Evolutionary conservation across 768 basidiomycete species (phyloP), one percentile per base, ranked within the genome.

Genomic region (Sarcomyxa edulis): DNA sequence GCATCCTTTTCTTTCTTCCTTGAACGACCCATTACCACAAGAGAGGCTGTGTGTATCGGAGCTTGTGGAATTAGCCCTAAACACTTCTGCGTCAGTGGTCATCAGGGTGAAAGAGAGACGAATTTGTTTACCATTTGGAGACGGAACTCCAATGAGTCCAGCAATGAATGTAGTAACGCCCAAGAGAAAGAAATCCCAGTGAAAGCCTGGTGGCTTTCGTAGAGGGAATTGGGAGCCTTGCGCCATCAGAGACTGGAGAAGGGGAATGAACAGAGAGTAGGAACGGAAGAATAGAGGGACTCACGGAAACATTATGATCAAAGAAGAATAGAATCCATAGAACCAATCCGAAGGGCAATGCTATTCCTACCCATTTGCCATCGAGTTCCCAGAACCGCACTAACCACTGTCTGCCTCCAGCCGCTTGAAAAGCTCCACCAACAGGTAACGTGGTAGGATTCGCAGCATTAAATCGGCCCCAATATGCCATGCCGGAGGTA

Each of bases 301-400:
- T 49, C 55, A 89, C 88, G 32, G 90, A 93, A 37, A 93, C 88
- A 49, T 94, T 94, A 48, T 93, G 88, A 47, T 97, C 92, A 48
- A 96, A 96, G 68, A 93, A 93, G 64, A 97, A 95, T 30, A 96
- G 63, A 16, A 95, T 74, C 78, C 88, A 96, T 5, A 98, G 66
- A 15, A 92, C 67, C 28, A 93, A 59, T 2, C 93, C 94, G 50
- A 96, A 96, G 0, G 92, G 93, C 29, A 93, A 66, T 0, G 92
- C 88, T 20, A 90, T 81, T 8, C 82, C 88, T 3, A 94, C 82
- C 86, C 90, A 96, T 61, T 88, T 89, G 0, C 73, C 81, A 14
- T 86, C 82, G 3, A 96, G 66, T 45, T 91, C 62, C 94, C 92
- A 96, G 53, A 95, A 96, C 21, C 56, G 72, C 8, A 96, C 87